A percentile compares a stretch with the other conserved stretches of the same genome.
phyloP scores from a whole-genome alignment of 2,329 filamentous ascomycete species.

The Pseudogymnoascus sp. region DNA sequence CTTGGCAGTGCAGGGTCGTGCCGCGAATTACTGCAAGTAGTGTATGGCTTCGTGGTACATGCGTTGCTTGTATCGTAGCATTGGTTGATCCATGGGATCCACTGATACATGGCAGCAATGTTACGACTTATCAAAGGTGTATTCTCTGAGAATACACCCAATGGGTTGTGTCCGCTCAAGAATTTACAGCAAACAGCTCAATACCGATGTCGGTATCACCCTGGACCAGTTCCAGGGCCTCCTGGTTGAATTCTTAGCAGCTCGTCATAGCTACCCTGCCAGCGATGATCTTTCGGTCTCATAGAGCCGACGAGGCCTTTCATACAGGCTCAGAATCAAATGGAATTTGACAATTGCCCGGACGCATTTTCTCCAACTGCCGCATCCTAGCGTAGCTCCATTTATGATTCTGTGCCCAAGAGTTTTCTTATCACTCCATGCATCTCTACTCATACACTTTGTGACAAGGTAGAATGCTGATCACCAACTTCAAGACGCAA shows the following conservation, averaged over 20 bases:
- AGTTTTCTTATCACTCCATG: neutral
- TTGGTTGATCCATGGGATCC: neutral
- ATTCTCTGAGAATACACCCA: neutral
- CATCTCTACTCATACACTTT: neutral
- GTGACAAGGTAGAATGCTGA: neutral
- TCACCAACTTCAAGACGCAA: conserved; percentile 14
- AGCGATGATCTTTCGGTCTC: neutral
- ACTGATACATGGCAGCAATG: neutral
- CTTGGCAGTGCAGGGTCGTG: neutral
- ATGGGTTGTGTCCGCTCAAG: neutral
- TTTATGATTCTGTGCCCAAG: neutral
- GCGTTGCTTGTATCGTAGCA: neutral
- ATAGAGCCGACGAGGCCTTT: neutral
- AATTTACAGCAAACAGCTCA: conserved; percentile 14
- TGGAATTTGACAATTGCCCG: neutral
- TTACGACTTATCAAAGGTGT: neutral
- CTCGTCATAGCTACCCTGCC: neutral
- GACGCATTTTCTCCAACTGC: neutral
- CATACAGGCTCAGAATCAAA: neutral
- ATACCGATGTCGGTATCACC: conserved; percentile 20
- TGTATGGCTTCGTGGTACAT: neutral
- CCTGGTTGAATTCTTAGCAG: neutral
- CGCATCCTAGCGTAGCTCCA: neutral
- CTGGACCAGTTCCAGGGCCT: conserved; percentile 13
- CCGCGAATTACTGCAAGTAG: neutral